A percentile compares a stretch with the other conserved stretches of the same genome.
These are phyloP conservation scores for Alternaria triticimaculans DNA, from an alignment of 2,329 filamentous ascomycete species.

Conservation along the genomic window DNA sequence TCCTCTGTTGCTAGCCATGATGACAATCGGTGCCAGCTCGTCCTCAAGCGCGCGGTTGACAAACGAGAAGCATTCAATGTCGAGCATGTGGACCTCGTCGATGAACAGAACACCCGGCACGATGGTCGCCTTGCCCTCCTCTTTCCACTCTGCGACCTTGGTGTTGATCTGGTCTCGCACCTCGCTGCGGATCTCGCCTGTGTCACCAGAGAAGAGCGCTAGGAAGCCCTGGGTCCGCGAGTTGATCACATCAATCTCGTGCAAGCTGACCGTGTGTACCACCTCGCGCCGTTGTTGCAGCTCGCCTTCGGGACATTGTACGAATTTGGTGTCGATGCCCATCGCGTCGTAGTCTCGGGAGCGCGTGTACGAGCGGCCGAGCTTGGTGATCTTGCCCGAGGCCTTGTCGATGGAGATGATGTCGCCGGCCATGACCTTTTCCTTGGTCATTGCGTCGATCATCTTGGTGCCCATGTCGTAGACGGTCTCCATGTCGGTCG, in stretches of 20 bases:
- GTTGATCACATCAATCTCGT: conserved; percentile 99
- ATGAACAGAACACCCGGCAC: conserved; percentile 97
- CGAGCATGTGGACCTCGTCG: conserved; percentile 99
- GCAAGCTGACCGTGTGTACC: conserved; percentile 92
- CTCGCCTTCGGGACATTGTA: conserved; percentile 97
- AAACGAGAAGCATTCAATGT: conserved; percentile 99
- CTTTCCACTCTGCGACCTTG: conserved; percentile 98
- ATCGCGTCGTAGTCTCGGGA: conserved; percentile 99
- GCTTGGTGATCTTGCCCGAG: conserved; percentile 95
- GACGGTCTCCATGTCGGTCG: conserved; percentile 98
- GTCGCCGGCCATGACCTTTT: conserved; percentile 97
- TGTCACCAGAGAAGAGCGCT: conserved; percentile 96
- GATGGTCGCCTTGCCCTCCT: conserved; percentile 98
- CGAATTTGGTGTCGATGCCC: conserved; percentile 97
- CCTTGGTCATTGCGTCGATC: conserved; percentile 99
- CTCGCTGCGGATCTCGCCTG: conserved; percentile 95
- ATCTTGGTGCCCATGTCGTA: conserved; percentile 99
- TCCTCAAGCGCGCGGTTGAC: conserved; percentile 96
- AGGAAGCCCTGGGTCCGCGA: conserved; percentile 98
- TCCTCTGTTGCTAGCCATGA: conserved; percentile 98
- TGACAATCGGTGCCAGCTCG: conserved; percentile 93
- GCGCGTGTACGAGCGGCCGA: conserved; percentile 91
- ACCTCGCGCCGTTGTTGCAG: conserved; percentile 97
- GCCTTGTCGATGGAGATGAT: conserved; percentile 99
- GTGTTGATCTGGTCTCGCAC: conserved; percentile 99